Base-by-base conservation (phyloP, 2,329 filamentous ascomycete species). In the Aureobasidium sp. region DNA sequence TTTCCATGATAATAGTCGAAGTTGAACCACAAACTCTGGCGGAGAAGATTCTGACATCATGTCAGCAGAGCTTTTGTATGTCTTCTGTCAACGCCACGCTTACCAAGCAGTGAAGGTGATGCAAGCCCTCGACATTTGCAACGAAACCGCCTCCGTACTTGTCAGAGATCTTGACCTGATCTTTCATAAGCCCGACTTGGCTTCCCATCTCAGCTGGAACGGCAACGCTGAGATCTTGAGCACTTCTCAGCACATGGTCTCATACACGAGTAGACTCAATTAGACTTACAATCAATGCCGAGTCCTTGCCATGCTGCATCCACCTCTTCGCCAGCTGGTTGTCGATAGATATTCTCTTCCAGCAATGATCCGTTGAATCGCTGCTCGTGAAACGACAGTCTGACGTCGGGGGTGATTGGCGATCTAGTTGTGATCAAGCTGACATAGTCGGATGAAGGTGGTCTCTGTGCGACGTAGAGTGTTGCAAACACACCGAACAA, bases 21-120 rank as follows among this genome's bases (percentile, higher is more conserved):
- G 67, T 86, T 86, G 73, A 80, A 86, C 68, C 81, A 82, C 0
- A 85, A 71, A 0, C 79, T 73, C 67, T 86, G 80, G 1, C 84
- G 80, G 7, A 87, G 68, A 6, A 86, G 75, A 62, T 87, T 84
- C 82, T 79, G 53, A 19, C n/a, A 47, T 47, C 7, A 2, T 8
- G n/a, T 40, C 15, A 40, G 5, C 17, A 2, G 37, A 17, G 3
- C 15, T 40, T 17, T 3, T 2, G 17, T 1, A 8, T 17, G n/a
- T 19, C 17, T 17, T n/a, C 37, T 8, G 2, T 17, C 6, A 40
- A 0, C 2, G 19, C 12, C 31, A 33, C 31, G 31, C 37, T 40
- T 6, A 40, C 37, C 37, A 40, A n/a, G 17, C 17, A 40, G 6
- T 40, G 37, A n/a, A 40, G 37, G 5, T 40, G 37, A 40, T 40